phyloP scores from a whole-genome alignment of 1,139 yeast species.

The Taphrina pruni region DNA sequence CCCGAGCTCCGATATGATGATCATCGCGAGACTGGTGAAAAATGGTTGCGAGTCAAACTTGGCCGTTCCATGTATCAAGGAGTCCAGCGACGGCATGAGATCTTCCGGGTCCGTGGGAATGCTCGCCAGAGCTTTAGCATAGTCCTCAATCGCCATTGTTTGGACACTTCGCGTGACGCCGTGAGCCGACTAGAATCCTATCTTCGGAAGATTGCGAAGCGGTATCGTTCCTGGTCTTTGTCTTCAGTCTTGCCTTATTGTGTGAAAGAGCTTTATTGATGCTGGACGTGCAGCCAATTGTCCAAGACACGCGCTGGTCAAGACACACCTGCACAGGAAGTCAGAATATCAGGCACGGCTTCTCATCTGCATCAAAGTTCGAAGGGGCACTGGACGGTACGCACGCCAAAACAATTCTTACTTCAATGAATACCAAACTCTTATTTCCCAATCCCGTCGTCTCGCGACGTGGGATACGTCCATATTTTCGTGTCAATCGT shows the following conservation, averaged over 20 bases:
- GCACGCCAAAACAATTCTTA: too few relatives aligned
- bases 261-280: too few relatives aligned
- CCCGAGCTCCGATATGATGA: slow-evolving; percentile 89
- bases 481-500: background rate
- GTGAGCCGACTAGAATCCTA: too few relatives aligned
- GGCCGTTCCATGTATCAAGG: slow-evolving; percentile 4
- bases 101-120: slow-evolving; percentile 20
- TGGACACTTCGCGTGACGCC: too few relatives aligned
- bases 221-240: too few relatives aligned
- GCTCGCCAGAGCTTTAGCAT: slow-evolving; percentile 15
- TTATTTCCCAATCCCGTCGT: background rate
- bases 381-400: background rate
- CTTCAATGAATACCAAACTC: background rate
- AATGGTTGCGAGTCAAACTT: slow-evolving; percentile 29
- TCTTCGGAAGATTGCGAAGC: too few relatives aligned
- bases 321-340: too few relatives aligned
- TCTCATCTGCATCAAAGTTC: background rate
- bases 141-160: background rate
- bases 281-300: too few relatives aligned
- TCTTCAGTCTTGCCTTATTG: too few relatives aligned
- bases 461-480: slow-evolving; percentile 5
- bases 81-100: slow-evolving; percentile 11
- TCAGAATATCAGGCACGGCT: too few relatives aligned
- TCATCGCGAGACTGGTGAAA: slow-evolving; percentile 59
- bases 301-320: too few relatives aligned